Evolutionary conservation across 768 basidiomycete genomes (phyloP).

Genomic region (Clitopilus passeckerianus): DNA sequence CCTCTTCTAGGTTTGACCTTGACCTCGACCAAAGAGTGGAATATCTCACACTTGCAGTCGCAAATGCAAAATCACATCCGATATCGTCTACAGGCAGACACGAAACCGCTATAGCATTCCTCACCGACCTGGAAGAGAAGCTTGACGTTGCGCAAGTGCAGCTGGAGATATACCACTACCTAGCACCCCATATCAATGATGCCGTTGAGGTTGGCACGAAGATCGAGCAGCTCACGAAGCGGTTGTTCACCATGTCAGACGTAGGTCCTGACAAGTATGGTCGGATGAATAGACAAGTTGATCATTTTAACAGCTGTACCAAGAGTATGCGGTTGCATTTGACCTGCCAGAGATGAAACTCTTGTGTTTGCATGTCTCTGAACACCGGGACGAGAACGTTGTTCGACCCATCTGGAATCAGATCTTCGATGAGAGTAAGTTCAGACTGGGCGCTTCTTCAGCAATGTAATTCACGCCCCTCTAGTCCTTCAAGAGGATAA

Average conservation of each 20-base stretch:
- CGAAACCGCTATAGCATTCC: slow-evolving; percentile 90
- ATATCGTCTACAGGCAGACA: slow-evolving; percentile 72
- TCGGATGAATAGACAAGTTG: slow-evolving; percentile 5
- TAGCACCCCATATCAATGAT: slow-evolving; percentile 57
- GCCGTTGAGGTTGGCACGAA: slow-evolving; percentile 59
- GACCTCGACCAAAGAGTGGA: slow-evolving; percentile 75
- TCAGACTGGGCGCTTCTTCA: background rate
- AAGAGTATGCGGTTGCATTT: slow-evolving; percentile 83
- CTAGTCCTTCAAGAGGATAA: slow-evolving; percentile 54
- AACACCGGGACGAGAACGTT: slow-evolving; percentile 81
- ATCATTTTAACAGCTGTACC: slow-evolving; percentile 60
- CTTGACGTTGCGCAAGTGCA: slow-evolving; percentile 97
- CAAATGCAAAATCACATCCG: slow-evolving; percentile 94
- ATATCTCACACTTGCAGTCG: slow-evolving; percentile 90
- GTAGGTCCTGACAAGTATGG: slow-evolving; percentile 30
- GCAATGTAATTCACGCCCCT: slow-evolving; percentile 2
- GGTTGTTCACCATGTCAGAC: slow-evolving; percentile 79
- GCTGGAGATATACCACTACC: slow-evolving; percentile 76
- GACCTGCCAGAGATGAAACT: slow-evolving; percentile 81
- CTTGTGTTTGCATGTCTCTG: slow-evolving; percentile 89
- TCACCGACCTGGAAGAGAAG: slow-evolving; percentile 94
- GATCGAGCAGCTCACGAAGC: slow-evolving; percentile 52
- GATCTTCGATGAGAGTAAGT: slow-evolving; percentile 75
- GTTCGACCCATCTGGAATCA: slow-evolving; percentile 86
- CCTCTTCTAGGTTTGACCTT: slow-evolving; percentile 50